These are phyloP conservation scores for Aethionema arabicum DNA, from an alignment of 345 rosid species.

Conservation along the genomic window DNA sequence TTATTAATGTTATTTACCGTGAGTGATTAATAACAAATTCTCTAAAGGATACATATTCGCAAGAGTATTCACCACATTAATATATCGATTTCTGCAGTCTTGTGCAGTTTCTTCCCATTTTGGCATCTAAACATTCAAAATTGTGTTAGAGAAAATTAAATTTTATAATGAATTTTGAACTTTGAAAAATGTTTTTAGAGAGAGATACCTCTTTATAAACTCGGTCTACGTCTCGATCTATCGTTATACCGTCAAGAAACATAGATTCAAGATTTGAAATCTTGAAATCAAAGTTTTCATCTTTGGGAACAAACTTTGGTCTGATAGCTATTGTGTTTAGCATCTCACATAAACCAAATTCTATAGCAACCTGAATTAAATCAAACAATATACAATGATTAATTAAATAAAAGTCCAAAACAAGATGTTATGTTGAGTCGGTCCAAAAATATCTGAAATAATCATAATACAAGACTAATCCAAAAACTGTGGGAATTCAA, in stretches of 20 bases:
- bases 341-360: slow-evolving; percentile 80
- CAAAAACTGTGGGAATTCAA: no score
- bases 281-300: slow-evolving; percentile 57
- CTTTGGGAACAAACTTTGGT: slow-evolving; percentile 52
- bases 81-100: slow-evolving; percentile 56
- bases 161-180: background rate
- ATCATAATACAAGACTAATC: no score
- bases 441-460: no score
- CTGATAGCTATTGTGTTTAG: slow-evolving; percentile 58
- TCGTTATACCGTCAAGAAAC: slow-evolving; percentile 55
- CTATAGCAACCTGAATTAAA: slow-evolving; percentile 57
- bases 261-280: slow-evolving; percentile 55
- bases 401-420: background rate
- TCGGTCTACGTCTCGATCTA: slow-evolving; percentile 49
- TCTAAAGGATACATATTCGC: slow-evolving; percentile 76
- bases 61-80: slow-evolving; percentile 52
- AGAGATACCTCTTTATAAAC: slow-evolving; percentile 54
- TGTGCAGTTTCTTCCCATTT: slow-evolving; percentile 59
- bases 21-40: slow-evolving; percentile 80
- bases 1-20: slow-evolving; percentile 43
- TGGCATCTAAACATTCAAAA: slow-evolving; percentile 55
- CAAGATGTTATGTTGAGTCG: no score
- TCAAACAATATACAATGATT: background rate
- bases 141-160: background rate
- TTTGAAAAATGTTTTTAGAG: background rate